Evolutionary conservation across 129 eudicot genomes (phyloP), one percentile per base, ranked within the genome.

Genomic region (Pittosporum tobira): DNA sequence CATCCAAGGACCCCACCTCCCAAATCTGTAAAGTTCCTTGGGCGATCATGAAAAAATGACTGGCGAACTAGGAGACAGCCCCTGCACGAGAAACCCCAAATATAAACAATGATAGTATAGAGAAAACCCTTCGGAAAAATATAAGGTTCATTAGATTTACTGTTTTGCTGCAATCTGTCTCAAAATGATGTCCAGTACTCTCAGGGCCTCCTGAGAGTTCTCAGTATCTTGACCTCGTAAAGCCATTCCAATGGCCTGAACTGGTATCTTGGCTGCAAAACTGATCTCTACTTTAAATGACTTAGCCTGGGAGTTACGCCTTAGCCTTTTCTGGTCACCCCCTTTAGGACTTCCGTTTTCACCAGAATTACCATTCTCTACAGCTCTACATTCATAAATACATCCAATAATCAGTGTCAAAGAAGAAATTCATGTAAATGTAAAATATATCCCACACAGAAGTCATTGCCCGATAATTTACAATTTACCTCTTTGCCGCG

Each of bases 1-100:
- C 97, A 88, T 0, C 97, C 97, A 15, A 81, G 81, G 19, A 88
- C 84, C 4, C 97, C 97, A n/a, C 97, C 97, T 7, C 97, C 97
- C 1, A 88, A 76, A 58, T 81, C 97, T 42, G 69, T 63, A 56
- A 78, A 88, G 61, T 77, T 84, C 58, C 54, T 75, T 8, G 75
- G 79, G 19, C 78, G 82, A 51, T 88, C 78, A 64, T 81, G 83
- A 58, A 85, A 85, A 57, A 81, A 85, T 5, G 94, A 85, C 61
- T 85, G 94, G 0, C 94, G 78, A 1, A 85, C 94, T 21, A 85
- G 78, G 3, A 85, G 75, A 64, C 94, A 85, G 13, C 94, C 94
- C 75, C 94, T 85, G 83, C 26, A 54, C 16, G 20, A 37, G 15
- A 53, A 23, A 62, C 31, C 28, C 6, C 14, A 51, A 51, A n/a